Evolutionary conservation across 169 alveolate species (phyloP).

Genomic region (Plasmodium adleri): DNA sequence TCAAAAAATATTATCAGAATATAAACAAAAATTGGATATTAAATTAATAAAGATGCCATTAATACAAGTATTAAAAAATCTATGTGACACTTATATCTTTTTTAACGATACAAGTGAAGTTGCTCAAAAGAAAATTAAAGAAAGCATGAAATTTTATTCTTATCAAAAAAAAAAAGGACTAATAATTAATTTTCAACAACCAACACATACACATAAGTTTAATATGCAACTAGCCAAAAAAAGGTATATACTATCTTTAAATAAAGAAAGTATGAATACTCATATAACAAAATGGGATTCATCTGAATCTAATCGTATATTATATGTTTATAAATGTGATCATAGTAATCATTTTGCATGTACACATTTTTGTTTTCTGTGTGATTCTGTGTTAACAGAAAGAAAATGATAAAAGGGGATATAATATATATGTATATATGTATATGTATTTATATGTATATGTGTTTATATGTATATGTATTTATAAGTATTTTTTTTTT

Average conservation of each 20-base stretch:
- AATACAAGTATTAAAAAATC: slow-evolving; percentile 31
- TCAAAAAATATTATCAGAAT: slow-evolving; percentile 20
- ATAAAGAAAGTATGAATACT: too few species aligned
- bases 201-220: slow-evolving; percentile 24
- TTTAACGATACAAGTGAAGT: slow-evolving; percentile 16
- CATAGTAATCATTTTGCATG: slow-evolving; percentile 49
- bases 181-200: slow-evolving; percentile 3
- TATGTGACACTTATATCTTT: slow-evolving; percentile 25
- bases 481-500: neutral
- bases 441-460: too few species aligned
- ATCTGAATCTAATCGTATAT: neutral
- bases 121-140: slow-evolving; percentile 25
- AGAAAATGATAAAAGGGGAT: too few species aligned
- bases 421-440: neutral
- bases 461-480: neutral
- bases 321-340: slow-evolving; percentile 39
- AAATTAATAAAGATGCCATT: slow-evolving; percentile 37
- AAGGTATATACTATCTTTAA: neutral
- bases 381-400: neutral
- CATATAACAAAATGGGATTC: neutral
- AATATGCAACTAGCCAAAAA: slow-evolving; percentile 8
- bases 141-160: slow-evolving; percentile 19
- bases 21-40: slow-evolving; percentile 3
- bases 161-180: slow-evolving; percentile 58
- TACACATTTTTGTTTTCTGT: slow-evolving; percentile 24